Base-by-base conservation (phyloP, 2,329 filamentous ascomycete species). In the Diaporthe eres region DNA sequence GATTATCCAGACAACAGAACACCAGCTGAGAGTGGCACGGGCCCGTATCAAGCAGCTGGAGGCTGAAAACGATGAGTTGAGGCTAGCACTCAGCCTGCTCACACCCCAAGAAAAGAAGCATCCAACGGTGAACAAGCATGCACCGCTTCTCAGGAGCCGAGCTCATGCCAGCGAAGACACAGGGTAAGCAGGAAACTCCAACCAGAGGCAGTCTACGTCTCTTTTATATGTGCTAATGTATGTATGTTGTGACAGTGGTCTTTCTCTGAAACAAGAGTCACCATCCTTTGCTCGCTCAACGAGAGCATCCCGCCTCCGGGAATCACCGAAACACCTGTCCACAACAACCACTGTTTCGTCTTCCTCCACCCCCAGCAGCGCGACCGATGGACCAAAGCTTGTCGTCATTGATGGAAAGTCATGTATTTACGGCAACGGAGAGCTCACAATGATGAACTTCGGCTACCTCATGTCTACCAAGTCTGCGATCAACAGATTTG, bases 121-220 rank as follows among this genome's bases (percentile, higher is more conserved):
- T 4, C 31, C 19, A 37, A 19, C 55, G 10, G 15, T 22, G 13
- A n/a, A 60, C 9, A 22, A 2, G 9, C 22, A 3, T 7, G n/a
- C 10, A 8, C 7, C 6, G 9, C 9, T 4, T 12, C 10, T 12
- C 1, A 3, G 2, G 3, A 39, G 28, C 5, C 19, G 9, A 4
- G 1, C 3, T 8, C 8, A 2, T 34, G 28, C 2, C 17, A 31
- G 28, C 25, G 53, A 31, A 31, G 6, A 57, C 17, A 34, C 6
- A 5, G 34, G 28, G 53, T 57, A 34, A 57, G 53, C 28, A 57
- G 10, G 17, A 34, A 4, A 9, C 28, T 19, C 3, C 7, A 19
- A 19, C 4, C 28, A 6, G 28, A 57, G 7, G 4, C n/a, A 51
- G 15, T 47, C 44, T 19, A 19, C 31, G 13, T 8, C 4, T 4